Percentiles rank a stretch among this genome's conserved stretches.
phyloP scores from a whole-genome alignment of 108 stramenopile genomes.

The Thalassiosira profunda region DNA sequence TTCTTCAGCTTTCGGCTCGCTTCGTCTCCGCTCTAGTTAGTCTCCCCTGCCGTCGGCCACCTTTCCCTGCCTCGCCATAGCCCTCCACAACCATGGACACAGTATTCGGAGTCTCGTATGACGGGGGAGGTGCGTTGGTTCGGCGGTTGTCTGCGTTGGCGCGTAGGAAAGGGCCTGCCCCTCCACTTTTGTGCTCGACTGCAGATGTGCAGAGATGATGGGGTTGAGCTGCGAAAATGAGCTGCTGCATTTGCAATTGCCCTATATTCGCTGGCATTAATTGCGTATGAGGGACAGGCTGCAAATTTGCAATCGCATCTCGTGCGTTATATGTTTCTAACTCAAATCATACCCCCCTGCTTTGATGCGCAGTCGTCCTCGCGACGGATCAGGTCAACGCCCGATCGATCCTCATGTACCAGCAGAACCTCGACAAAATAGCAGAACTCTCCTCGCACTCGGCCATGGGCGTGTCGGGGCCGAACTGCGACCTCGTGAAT shows the following conservation, averaged over 20 bases:
- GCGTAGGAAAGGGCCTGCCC: too few relatives aligned
- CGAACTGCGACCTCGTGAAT: conserved; percentile 88
- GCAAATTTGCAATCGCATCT: too few relatives aligned
- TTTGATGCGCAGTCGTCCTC: conserved; percentile 64
- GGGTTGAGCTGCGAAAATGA: not conserved
- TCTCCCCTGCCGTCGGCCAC: not conserved
- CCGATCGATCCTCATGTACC: conserved; percentile 88
- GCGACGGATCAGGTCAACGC: conserved; percentile 93
- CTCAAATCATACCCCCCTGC: not conserved
- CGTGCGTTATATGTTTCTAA: not conserved
- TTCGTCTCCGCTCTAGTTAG: not conserved
- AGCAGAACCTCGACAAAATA: conserved; percentile 91
- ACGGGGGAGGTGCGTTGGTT: conserved; percentile 82
- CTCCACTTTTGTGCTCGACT: too few relatives aligned
- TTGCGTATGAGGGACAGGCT: too few relatives aligned
- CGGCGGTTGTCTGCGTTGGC: not conserved
- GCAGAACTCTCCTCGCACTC: conserved; percentile 72
- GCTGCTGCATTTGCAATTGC: not conserved
- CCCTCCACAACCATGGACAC: conserved; percentile 70
- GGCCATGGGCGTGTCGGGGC: conserved; percentile 91
- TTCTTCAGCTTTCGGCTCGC: too few relatives aligned
- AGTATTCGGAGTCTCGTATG: conserved; percentile 82
- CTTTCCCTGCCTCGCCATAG: not conserved
- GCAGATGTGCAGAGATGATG: too few relatives aligned
- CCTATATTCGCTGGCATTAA: too few relatives aligned